A percentile compares a stretch with the other conserved stretches of the same genome.
Evolutionary conservation across 2,329 filamentous ascomycete genomes (phyloP).

Genomic region (Fusarium sp.): DNA sequence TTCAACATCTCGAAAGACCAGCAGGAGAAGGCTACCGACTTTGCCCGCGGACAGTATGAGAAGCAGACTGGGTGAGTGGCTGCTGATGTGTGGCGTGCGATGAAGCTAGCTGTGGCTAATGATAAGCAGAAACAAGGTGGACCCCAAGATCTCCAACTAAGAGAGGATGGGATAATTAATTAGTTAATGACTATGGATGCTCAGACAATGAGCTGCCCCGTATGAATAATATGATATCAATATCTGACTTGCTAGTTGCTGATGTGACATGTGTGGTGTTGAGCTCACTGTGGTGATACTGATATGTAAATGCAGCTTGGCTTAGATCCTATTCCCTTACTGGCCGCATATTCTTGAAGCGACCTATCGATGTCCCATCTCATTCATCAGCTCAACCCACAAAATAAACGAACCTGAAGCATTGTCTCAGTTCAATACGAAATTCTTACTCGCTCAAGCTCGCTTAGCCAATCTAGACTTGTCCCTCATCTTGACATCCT

Average conservation of each 20-base stretch:
- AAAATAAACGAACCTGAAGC: conserved; percentile 7
- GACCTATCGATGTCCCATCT: too few relatives aligned
- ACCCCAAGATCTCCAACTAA: conserved; percentile 51
- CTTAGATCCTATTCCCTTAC: too few relatives aligned
- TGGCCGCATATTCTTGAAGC: too few relatives aligned
- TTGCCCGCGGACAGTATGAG: conserved; percentile 48
- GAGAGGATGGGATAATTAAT: conserved; percentile 1
- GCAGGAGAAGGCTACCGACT: conserved; percentile 53
- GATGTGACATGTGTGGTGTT: not conserved
- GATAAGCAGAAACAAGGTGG: conserved; percentile 34
- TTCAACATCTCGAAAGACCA: conserved; percentile 47
- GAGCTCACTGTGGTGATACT: not conserved
- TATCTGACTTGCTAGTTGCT: not conserved
- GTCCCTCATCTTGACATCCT: not conserved
- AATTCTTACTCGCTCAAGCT: conserved; percentile 11
- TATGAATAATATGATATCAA: conserved; percentile 34
- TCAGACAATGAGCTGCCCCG: conserved; percentile 17
- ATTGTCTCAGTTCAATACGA: conserved; percentile 3
- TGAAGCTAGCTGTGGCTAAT: conserved; percentile 8
- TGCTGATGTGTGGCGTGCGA: not conserved
- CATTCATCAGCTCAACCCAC: not conserved
- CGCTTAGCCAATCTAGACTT: conserved; percentile 4
- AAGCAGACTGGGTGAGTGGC: conserved; percentile 50
- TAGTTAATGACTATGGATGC: conserved; percentile 24
- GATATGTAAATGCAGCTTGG: not conserved